A percentile compares a stretch with the other conserved stretches of the same genome.
Conservation (phyloP, 768 basidiomycete genomes). For the Rhizopogon roseolus region DNA sequence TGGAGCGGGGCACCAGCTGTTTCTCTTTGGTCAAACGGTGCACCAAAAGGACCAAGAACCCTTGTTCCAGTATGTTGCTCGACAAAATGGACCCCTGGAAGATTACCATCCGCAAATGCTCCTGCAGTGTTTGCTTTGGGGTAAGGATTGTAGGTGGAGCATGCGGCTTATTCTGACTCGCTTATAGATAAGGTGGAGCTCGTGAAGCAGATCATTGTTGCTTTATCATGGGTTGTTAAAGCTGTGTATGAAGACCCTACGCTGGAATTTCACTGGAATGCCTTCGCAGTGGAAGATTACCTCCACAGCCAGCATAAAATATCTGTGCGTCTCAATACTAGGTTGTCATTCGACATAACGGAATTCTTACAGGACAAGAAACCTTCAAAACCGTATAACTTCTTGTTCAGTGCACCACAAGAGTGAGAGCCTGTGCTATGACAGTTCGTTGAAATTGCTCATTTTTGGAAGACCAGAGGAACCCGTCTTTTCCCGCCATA, state of each 20-base stretch:
- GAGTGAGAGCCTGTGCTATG: constrained; percentile 31
- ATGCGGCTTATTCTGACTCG: neutral
- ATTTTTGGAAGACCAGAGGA: constrained; percentile 40
- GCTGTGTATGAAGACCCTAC: neutral
- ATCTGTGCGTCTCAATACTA: constrained; percentile 11
- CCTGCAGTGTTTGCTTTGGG: constrained; percentile 89
- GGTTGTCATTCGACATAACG: neutral
- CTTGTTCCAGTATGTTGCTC: constrained; percentile 78
- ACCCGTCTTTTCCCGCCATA: constrained; percentile 52
- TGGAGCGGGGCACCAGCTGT: constrained; percentile 80
- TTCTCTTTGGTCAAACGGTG: constrained; percentile 59
- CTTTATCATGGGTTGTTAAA: constrained; percentile 42
- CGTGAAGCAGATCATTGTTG: constrained; percentile 76
- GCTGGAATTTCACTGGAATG: constrained; percentile 33
- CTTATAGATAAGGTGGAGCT: constrained; percentile 72
- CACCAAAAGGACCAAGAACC: constrained; percentile 14
- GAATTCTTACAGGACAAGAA: constrained; percentile 9
- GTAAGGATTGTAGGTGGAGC: constrained; percentile 36
- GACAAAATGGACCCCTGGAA: constrained; percentile 79
- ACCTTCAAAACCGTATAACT: constrained; percentile 36
- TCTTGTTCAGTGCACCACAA: constrained; percentile 48
- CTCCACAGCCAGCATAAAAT: constrained; percentile 13
- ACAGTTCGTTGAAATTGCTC: constrained; percentile 1
- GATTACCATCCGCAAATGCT: constrained; percentile 95
- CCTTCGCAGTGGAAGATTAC: constrained; percentile 49